Evolutionary conservation across 306 rosid species (phyloP).

Genomic region (Astragalus glycyphyllos): DNA sequence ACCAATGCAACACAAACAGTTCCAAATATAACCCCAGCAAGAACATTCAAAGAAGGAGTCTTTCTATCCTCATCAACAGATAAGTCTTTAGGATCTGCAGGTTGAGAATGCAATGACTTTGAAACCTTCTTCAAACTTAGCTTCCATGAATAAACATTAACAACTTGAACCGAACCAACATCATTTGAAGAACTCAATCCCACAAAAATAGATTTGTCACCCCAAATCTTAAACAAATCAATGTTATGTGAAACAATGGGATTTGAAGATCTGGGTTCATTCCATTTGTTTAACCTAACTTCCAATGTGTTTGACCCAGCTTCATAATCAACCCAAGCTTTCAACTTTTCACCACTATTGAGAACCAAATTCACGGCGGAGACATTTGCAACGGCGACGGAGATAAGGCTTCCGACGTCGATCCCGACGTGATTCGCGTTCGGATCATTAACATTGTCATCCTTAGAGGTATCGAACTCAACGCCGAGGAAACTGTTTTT

Average conservation of each 20-base stretch:
- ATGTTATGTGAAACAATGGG: conserved; percentile 53
- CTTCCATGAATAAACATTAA: conserved; percentile 66
- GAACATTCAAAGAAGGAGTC: conserved; percentile 46
- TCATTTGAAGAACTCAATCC: conserved; percentile 63
- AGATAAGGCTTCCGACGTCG: conserved; percentile 50
- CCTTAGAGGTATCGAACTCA: conserved; percentile 56
- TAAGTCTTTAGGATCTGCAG: conserved; percentile 51
- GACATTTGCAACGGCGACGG: conserved; percentile 50
- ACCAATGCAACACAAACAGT: conserved; percentile 63
- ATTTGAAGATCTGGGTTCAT: conserved; percentile 51
- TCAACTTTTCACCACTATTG: conserved; percentile 52
- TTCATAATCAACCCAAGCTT: conserved; percentile 76
- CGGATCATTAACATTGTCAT: conserved; percentile 42
- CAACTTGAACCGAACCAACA: conserved; percentile 49
- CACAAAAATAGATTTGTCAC: conserved; percentile 48
- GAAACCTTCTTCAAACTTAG: conserved; percentile 45
- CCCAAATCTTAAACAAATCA: conserved; percentile 62
- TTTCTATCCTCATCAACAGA: conserved; percentile 26
- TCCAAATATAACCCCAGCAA: conserved; percentile 66
- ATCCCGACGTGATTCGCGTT: conserved; percentile 55
- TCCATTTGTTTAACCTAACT: conserved; percentile 54
- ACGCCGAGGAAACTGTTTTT: conserved; percentile 43
- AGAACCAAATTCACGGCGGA: conserved; percentile 43
- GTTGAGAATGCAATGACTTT: conserved; percentile 57
- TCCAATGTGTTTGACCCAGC: conserved; percentile 54